Evolutionary conservation across 345 rosid species (phyloP).

Genomic region (Linum lewisii): DNA sequence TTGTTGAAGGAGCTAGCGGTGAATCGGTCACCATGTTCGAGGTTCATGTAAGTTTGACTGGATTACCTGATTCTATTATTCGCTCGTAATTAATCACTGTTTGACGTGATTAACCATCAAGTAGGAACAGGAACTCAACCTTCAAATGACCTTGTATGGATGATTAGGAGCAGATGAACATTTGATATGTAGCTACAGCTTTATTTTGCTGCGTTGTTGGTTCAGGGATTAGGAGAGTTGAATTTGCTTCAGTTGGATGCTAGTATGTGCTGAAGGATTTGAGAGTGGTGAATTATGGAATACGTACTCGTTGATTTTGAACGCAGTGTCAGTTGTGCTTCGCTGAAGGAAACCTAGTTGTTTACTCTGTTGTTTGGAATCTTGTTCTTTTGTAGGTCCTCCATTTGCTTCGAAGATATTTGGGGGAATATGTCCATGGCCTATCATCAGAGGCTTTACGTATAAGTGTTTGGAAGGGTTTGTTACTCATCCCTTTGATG

Average conservation of each 20-base stretch:
- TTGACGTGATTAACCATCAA: not conserved
- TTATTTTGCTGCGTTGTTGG: not conserved
- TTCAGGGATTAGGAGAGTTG: not conserved
- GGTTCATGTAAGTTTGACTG: conserved; percentile 2
- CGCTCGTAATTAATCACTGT: not conserved
- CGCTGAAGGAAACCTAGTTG: not conserved
- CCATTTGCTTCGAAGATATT: conserved; percentile 91
- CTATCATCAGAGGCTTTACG: conserved; percentile 85
- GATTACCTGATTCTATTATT: not conserved
- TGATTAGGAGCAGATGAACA: not conserved
- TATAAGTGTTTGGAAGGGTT: conserved; percentile 99
- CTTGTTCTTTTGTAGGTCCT: conserved; percentile 48
- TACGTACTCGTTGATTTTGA: not conserved
- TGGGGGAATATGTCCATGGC: conserved; percentile 95
- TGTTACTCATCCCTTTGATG: conserved; percentile 1
- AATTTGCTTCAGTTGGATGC: not conserved
- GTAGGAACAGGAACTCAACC: not conserved
- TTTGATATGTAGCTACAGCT: too few relatives aligned
- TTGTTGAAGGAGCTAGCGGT: conserved; percentile 8
- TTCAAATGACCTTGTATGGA: not conserved
- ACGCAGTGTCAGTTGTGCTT: not conserved
- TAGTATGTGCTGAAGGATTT: not conserved
- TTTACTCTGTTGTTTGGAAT: not conserved
- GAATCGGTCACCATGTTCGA: conserved; percentile 7
- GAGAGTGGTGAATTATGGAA: not conserved